Evolutionary conservation across 73 alveolate genomes (phyloP).

Genomic region (Paramecium pentaurelia): DNA sequence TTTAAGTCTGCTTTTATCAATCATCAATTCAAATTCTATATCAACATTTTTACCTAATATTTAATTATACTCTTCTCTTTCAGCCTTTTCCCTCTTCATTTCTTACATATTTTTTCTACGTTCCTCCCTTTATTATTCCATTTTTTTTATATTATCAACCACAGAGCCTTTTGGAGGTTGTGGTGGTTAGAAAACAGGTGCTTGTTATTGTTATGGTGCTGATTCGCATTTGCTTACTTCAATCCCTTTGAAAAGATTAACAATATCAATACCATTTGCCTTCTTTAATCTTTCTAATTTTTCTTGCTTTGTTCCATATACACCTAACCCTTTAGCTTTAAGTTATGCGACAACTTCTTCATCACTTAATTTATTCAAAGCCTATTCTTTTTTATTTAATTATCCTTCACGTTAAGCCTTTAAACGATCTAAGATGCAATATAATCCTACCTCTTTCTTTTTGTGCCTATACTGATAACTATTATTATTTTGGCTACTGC

Average conservation of each 20-base stretch:
- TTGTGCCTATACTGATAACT: constrained; percentile 39
- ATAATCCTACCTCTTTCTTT: background rate
- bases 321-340: constrained; percentile 76
- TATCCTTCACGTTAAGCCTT: constrained; percentile 62
- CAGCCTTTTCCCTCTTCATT: constrained; percentile 70
- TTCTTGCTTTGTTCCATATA: constrained; percentile 84
- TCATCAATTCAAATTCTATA: constrained; percentile 84
- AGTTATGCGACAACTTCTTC: constrained; percentile 70
- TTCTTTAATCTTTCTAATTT: constrained; percentile 79
- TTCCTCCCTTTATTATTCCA: constrained; percentile 81
- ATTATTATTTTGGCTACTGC: background rate
- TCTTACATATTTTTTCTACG: constrained; percentile 87
- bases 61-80: constrained; percentile 74
- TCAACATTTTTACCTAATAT: constrained; percentile 79
- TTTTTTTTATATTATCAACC: constrained; percentile 76
- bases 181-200: background rate
- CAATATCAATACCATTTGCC: constrained; percentile 65
- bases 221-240: background rate
- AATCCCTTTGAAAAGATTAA: background rate
- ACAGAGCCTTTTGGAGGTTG: constrained; percentile 66
- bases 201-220: background rate
- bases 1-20: constrained; percentile 68
- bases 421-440: constrained; percentile 45
- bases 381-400: constrained; percentile 62
- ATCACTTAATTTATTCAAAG: constrained; percentile 63